These are phyloP conservation scores for Exophiala calicioides DNA, from an alignment of 2,329 filamentous ascomycete genomes.

Conservation along the genomic window DNA sequence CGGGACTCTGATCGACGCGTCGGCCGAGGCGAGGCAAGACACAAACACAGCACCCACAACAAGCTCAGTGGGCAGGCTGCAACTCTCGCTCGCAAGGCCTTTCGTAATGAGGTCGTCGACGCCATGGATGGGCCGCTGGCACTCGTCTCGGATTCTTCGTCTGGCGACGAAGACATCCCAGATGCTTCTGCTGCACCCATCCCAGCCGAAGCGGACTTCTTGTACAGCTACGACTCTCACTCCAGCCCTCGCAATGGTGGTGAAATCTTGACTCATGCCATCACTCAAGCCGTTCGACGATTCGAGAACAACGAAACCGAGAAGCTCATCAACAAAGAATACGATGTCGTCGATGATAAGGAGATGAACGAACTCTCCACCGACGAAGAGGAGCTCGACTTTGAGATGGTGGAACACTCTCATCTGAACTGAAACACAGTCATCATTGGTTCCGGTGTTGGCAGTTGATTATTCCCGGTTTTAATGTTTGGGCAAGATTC, in stretches of 20 bases:
- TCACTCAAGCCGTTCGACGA: conserved; percentile 59
- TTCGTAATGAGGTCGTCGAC: conserved; percentile 39
- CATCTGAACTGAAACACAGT: conserved; percentile 27
- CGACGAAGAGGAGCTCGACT: conserved; percentile 44
- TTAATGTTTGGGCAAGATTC: conserved; percentile 7
- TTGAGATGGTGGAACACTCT: conserved; percentile 43
- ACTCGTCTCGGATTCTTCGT: conserved; percentile 31
- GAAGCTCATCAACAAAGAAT: conserved; percentile 62
- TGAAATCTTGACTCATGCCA: conserved; percentile 58
- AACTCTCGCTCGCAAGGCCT: conserved; percentile 30
- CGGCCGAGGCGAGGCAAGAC: conserved; percentile 14
- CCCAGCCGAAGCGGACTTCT: conserved; percentile 50
- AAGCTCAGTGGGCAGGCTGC: conserved; percentile 22
- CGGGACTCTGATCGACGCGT: conserved; percentile 18
- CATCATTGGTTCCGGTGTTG: conserved; percentile 1
- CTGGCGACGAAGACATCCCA: conserved; percentile 36
- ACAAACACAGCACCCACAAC: conserved; percentile 18
- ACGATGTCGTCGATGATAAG: conserved; percentile 51
- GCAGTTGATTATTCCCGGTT: conserved; percentile 4
- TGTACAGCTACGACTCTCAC: conserved; percentile 57
- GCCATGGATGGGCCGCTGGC: conserved; percentile 33
- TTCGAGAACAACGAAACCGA: conserved; percentile 63
- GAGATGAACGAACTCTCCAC: conserved; percentile 39
- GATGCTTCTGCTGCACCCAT: conserved; percentile 48
- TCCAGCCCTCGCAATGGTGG: conserved; percentile 55